Evolutionary conservation across 768 basidiomycete species (phyloP), one percentile per base, ranked within the genome.

Genomic region (Neoboletus magnificus): DNA sequence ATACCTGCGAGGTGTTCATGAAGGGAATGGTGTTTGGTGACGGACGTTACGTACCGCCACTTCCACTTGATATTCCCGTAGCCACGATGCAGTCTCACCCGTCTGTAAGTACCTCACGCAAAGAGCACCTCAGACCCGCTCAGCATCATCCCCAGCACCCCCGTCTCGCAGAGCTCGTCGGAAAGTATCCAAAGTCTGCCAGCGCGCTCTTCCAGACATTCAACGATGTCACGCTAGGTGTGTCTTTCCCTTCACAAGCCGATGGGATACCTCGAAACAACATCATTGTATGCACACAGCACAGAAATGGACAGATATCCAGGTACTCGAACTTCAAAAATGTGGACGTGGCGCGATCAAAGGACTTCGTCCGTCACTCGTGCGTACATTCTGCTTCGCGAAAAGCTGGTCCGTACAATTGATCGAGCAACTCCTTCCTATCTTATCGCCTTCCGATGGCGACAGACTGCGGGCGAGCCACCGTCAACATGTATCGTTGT

Each of bases 131-230:
- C 35, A 32, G 33, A 48, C 50, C n/a, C 13, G 32, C 55, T 64
- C 35, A 60, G 16, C 44, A 32, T 13, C 39, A 15, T 23, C 30
- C 11, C 23, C 54, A 84, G 85, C 78, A 81, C 59, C 61, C 73
- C 42, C 72, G 64, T 5, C 74, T 89, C 27, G 71, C 79, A 11
- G 69, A 72, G 4, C 63, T 83, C 39, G 58, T 86, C 25, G 56
- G 62, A 12, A 87, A 84, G 66, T 91, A 91, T 62, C 88, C 89
- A 35, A 75, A 68, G 25, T 71, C 78, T 16, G 82, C 84, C 3
- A 79, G 84, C 13, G 75, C 79, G 23, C 70, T 91, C 10, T 88
- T 90, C 65, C 89, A 91, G 68, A 77, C 84, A 1, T 90, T 86
- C 72, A 91, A 91, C 66, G 89, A 92, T 55, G 69, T 91, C 30